phyloP scores from a whole-genome alignment of 257 asterid species.

The Scutellaria baicalensis region DNA sequence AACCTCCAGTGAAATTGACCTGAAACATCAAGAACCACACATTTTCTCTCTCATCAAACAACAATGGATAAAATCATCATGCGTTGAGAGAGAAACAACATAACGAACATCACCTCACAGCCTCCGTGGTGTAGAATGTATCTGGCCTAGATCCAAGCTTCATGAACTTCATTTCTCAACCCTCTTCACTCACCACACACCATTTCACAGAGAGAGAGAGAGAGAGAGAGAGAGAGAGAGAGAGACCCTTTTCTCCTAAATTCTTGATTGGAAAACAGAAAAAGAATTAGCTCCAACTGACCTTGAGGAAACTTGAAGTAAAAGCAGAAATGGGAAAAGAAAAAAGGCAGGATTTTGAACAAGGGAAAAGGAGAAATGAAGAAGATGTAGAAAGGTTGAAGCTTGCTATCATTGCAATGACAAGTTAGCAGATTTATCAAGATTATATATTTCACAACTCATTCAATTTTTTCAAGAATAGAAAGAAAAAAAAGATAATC shows the following conservation, averaged over 20 bases:
- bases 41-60: background rate
- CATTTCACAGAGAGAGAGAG: constrained; percentile 28
- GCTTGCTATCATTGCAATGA: constrained; percentile 1
- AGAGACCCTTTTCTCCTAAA: background rate
- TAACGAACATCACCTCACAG: constrained; percentile 47
- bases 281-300: constrained; percentile 12
- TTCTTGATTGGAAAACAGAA: background rate
- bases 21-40: constrained; percentile 24
- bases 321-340: constrained; percentile 5
- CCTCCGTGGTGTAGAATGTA: constrained; percentile 66
- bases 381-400: background rate
- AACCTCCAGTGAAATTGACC: constrained; percentile 87
- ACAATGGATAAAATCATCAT: too few species aligned
- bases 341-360: background rate
- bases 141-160: constrained; percentile 84
- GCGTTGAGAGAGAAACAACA: background rate
- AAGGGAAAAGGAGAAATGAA: background rate
- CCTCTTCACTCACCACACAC: constrained; percentile 21
- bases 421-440: background rate
- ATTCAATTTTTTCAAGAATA: background rate
- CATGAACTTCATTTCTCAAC: constrained; percentile 76
- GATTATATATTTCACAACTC: constrained; percentile 1
- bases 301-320: constrained; percentile 21
- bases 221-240: background rate
- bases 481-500: background rate